Base-by-base conservation (phyloP, 2,329 filamentous ascomycete species). In the Fusarium piperis region DNA sequence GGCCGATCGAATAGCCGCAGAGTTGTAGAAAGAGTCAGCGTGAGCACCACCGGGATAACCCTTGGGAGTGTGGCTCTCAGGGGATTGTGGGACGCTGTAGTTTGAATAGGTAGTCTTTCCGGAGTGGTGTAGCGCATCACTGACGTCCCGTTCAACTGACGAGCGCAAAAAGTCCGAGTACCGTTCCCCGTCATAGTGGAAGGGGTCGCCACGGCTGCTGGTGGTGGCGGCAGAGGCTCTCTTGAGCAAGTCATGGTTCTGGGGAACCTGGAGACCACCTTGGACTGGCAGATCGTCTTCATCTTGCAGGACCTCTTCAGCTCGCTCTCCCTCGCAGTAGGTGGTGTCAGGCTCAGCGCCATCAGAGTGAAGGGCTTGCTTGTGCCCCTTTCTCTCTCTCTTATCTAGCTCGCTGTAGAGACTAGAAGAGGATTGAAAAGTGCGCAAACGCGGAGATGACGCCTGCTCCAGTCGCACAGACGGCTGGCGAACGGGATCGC, bases 141-240 rank as follows among this genome's bases (percentile, higher is more conserved):
- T 86, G 15, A 86, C 79, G 12, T 86, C 83, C 61, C 81, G 78
- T 66, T 86, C 84, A 62, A 79, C 80, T 2, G 79, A 77, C 5
- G 80, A 75, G 9, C 80, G 77, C 10, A 85, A 71, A 39, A 83
- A 83, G 11, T 78, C 65, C 15, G 77, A 79, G 67, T 84, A 84
- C 2, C 76, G 67, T 10, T 79, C 78, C 35, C 76, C 78, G 70
- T 87, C 85, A 65, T 85, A 87, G 53, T 79, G 79, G 76, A 87
- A 87, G 0, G 83, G 85, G 41, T 87, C 84, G 1, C 78, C 81
- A 28, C 79, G 80, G 4, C 76, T 76, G 26, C 79, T 80, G 66
- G 76, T 79, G 2, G 81, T 82, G 62, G 81, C 41, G 65, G 77
- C 73, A n/a, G 79, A 71, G 59, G 74, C 44, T 68, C 71, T 74